Percentiles rank a stretch among this genome's conserved stretches.
Evolutionary conservation across 441 rosid species (phyloP).

Genomic region (Syzygium malaccense): DNA sequence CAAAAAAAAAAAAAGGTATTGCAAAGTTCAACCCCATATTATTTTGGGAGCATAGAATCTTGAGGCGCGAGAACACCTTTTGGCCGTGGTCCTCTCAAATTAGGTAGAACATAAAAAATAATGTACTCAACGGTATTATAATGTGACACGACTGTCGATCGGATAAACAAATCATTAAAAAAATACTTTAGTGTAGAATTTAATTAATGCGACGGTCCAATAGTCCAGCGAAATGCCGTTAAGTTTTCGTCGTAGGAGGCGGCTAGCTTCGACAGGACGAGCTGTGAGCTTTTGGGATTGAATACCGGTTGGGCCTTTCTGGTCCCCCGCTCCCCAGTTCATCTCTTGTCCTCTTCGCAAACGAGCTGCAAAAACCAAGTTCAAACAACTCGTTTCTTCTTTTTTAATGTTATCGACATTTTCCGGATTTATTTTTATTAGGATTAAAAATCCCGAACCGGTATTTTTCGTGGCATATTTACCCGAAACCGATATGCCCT

Average conservation of each 20-base stretch:
- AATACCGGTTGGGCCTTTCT: background rate
- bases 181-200: background rate
- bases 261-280: background rate
- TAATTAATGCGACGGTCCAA: background rate
- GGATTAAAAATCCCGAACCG: background rate
- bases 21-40: background rate
- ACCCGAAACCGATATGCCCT: background rate
- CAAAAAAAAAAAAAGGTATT: background rate
- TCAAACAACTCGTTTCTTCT: background rate
- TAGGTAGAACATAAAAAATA: background rate
- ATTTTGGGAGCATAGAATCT: background rate
- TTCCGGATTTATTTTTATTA: background rate
- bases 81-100: background rate
- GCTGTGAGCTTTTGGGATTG: background rate
- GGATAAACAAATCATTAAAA: background rate
- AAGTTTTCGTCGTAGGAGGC: background rate
- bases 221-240: background rate
- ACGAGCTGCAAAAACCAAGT: background rate
- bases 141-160: background rate
- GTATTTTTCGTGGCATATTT: background rate
- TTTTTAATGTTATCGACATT: background rate
- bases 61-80: background rate
- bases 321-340: background rate
- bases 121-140: background rate
- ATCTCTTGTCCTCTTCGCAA: background rate